Percentiles rank a stretch among this genome's conserved stretches.
These are phyloP conservation scores for Rhizoclosmatium sp. DNA, from an alignment of 192 early-diverging fungal species.

Conservation along the genomic window DNA sequence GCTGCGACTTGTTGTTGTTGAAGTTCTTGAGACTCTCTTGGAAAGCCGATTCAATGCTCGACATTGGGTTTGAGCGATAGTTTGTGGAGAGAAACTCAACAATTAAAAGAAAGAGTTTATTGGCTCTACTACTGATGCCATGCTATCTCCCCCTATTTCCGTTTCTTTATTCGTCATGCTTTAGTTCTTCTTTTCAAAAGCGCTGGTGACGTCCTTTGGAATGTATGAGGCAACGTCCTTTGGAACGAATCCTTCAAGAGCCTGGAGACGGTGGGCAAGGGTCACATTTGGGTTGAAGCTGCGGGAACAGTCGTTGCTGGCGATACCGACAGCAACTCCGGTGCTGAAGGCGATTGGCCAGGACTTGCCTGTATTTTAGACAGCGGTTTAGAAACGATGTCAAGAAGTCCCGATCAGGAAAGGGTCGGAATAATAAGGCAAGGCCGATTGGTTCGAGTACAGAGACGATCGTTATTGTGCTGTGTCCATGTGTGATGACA, in stretches of 20 bases:
- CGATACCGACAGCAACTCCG: conserved; percentile 31
- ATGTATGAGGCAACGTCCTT: background rate
- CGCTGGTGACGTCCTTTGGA: background rate
- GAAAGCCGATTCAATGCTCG: conserved; percentile 12
- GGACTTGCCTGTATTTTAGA: conserved; percentile 27
- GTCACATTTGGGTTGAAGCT: conserved; percentile 32
- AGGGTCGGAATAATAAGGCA: no score
- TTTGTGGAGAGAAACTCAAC: background rate
- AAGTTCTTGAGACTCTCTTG: conserved; percentile 29
- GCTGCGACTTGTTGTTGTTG: conserved; percentile 24
- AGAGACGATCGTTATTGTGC: no score
- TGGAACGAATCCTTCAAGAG: conserved; percentile 27
- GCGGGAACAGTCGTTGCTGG: conserved; percentile 32
- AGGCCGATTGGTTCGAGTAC: no score
- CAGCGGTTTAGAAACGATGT: background rate
- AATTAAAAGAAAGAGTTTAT: no score
- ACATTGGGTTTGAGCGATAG: background rate
- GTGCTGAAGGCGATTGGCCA: conserved; percentile 38
- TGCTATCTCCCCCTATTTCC: no score
- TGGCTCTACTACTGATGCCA: no score
- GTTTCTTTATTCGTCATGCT: background rate
- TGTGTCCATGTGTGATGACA: no score
- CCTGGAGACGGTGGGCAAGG: conserved; percentile 28
- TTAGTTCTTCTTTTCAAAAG: background rate
- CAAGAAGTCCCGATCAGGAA: no score